Conservation (phyloP, 2,329 filamentous ascomycete species). For the Peltaster fructicola region DNA sequence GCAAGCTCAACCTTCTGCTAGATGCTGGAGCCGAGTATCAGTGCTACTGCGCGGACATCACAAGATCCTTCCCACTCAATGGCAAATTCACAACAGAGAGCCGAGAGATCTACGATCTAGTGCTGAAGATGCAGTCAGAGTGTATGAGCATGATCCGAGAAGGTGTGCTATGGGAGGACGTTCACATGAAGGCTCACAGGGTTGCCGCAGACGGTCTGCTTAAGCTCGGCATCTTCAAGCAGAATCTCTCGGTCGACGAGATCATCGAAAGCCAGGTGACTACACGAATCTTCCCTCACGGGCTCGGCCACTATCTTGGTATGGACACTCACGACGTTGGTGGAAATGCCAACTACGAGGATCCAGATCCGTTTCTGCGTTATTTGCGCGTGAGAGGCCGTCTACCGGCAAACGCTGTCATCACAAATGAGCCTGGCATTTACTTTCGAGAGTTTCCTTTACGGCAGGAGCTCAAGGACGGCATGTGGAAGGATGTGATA, state of each 20-base stretch:
- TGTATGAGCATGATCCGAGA: conserved; percentile 56
- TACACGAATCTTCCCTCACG: conserved; percentile 34
- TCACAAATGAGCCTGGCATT: conserved; percentile 86
- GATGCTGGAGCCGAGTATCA: conserved; percentile 53
- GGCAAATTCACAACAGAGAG: conserved; percentile 54
- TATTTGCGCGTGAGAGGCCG: conserved; percentile 57
- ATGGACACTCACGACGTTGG: conserved; percentile 36
- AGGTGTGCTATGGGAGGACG: conserved; percentile 62
- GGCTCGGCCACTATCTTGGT: conserved; percentile 33
- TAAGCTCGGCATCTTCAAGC: conserved; percentile 49
- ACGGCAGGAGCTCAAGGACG: conserved; percentile 47
- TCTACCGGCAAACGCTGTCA: conserved; percentile 44
- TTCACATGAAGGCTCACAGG: conserved; percentile 63
- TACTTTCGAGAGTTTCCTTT: conserved; percentile 64
- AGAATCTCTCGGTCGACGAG: conserved; percentile 19
- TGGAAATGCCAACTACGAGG: conserved; percentile 34
- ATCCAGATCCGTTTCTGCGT: conserved; percentile 68
- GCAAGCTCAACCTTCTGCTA: conserved; percentile 63
- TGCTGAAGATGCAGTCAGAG: conserved; percentile 70
- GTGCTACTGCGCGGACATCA: conserved; percentile 44
- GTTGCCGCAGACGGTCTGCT: conserved; percentile 69
- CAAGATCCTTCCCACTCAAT: conserved; percentile 66
- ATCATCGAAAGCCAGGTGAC: conserved; percentile 28
- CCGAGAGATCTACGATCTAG: conserved; percentile 40
- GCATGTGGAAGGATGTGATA: conserved; percentile 45